Evolutionary conservation across 371 early-diverging fungal species (phyloP).

Genomic region (Umbelopsis sp.): DNA sequence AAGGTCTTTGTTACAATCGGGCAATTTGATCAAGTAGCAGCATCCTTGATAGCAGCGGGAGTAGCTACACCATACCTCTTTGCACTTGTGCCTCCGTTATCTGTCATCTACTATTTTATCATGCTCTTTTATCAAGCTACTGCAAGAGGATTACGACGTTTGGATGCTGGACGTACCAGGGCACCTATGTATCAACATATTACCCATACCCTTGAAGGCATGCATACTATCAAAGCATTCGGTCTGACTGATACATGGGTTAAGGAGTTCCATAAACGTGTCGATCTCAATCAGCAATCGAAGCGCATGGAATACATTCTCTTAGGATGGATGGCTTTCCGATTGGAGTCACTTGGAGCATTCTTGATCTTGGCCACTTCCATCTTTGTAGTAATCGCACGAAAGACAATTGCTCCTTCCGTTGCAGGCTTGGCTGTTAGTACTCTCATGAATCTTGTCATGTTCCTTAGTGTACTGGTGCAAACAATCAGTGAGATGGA

Average conservation of each 20-base stretch:
- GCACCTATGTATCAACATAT: constrained; percentile 88
- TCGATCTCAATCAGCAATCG: constrained; percentile 82
- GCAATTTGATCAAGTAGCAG: constrained; percentile 8
- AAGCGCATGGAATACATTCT: constrained; percentile 78
- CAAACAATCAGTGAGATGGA: constrained; percentile 36
- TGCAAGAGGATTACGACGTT: constrained; percentile 77
- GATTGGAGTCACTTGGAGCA: constrained; percentile 79
- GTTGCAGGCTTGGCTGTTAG: constrained; percentile 87
- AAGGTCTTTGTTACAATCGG: constrained; percentile 11
- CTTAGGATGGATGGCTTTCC: constrained; percentile 92
- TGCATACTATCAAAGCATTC: constrained; percentile 85
- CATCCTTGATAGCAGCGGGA: constrained; percentile 9
- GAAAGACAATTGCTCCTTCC: constrained; percentile 62
- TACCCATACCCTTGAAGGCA: constrained; percentile 77
- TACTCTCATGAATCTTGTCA: constrained; percentile 83
- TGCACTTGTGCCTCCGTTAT: constrained; percentile 10
- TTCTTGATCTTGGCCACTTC: constrained; percentile 70
- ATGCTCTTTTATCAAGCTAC: constrained; percentile 66
- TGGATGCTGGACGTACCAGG: constrained; percentile 74
- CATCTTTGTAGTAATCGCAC: constrained; percentile 60
- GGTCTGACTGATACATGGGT: constrained; percentile 70
- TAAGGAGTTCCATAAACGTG: constrained; percentile 64
- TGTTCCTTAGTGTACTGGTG: constrained; percentile 84
- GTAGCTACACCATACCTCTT: constrained; percentile 18
- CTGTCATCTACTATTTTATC: constrained; percentile 1